Base-by-base conservation (phyloP, 768 basidiomycete genomes). In the Mycena chlorophos region DNA sequence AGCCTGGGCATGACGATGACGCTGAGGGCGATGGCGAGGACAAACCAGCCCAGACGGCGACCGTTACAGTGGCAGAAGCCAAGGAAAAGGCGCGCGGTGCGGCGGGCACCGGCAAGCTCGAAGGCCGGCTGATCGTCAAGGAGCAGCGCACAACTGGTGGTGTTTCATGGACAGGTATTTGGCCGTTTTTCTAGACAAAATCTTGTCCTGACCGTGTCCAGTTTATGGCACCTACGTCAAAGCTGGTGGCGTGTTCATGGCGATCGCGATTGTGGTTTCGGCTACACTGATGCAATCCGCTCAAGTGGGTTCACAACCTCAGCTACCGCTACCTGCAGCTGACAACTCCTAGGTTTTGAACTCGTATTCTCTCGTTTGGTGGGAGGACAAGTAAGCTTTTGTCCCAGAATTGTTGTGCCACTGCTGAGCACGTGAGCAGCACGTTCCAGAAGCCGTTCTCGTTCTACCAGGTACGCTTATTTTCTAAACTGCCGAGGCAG, bases 291-390 rank as follows among this genome's bases (percentile, higher is more conserved):
- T 87, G 84, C 86, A 86, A 72, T 79, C 72, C 26, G 79, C 78
- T 51, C 78, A 81, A 63, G 78, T 87, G 50, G 67, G n/a, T n/a
- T n/a, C n/a, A n/a, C n/a, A n/a, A n/a, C n/a, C n/a, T n/a, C n/a
- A n/a, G n/a, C n/a, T n/a, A n/a, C n/a, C n/a, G n/a, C n/a, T n/a
- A n/a, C n/a, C n/a, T n/a, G n/a, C n/a, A n/a, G n/a, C n/a, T n/a
- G n/a, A n/a, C n/a, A n/a, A n/a, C n/a, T n/a, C n/a, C n/a, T n/a
- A n/a, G n/a, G n/a, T n/a, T n/a, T n/a, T 85, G 61, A 86, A 83
- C 59, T 80, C 82, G 52, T 87, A 88, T 58, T 84, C 83, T 43
- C 71, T 90, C 14, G 83, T 88, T 19, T 89, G 84, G 82, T 87
- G 88, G 88, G 79, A 88, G 65, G 75, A 72, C 39, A 77, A 86